Conservation (phyloP, 2,329 filamentous ascomycete genomes). For the Ophiocordyceps camponoti-rufipedis region DNA sequence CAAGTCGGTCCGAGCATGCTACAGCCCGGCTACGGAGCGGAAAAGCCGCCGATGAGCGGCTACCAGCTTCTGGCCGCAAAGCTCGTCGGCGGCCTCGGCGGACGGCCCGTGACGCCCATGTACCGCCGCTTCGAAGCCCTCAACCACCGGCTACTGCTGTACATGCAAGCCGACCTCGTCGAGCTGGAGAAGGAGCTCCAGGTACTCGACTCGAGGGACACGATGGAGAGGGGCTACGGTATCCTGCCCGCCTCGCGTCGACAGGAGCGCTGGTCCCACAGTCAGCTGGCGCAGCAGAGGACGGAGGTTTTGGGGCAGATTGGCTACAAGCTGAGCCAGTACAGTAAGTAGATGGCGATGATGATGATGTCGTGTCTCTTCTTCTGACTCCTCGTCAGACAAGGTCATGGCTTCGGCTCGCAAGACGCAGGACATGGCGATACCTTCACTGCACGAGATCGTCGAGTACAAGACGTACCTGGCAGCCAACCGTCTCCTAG, state of each 20-base stretch:
- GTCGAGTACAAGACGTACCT: conserved; percentile 34
- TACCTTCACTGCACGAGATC: conserved; percentile 29
- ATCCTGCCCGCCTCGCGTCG: conserved; percentile 41
- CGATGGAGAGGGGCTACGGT: conserved; percentile 23
- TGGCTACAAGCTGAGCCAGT: conserved; percentile 47
- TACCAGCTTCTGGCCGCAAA: conserved; percentile 45
- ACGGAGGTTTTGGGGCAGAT: conserved; percentile 43
- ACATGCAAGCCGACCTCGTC: conserved; percentile 69
- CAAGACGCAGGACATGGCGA: conserved; percentile 27
- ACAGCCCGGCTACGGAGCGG: background rate
- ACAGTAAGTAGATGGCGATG: conserved; percentile 30
- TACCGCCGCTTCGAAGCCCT: conserved; percentile 71
- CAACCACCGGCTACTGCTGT: conserved; percentile 65
- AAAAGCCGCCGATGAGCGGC: conserved; percentile 28
- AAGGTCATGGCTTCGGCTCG: conserved; percentile 41
- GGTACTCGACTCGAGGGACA: conserved; percentile 42
- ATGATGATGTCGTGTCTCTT: background rate
- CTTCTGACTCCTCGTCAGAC: conserved; percentile 18
- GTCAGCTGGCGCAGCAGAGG: conserved; percentile 40
- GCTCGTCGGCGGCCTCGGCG: conserved; percentile 15
- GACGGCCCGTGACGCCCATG: conserved; percentile 33
- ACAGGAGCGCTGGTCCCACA: conserved; percentile 31
- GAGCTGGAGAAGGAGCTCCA: conserved; percentile 67
- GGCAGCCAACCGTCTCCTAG: conserved; percentile 31
- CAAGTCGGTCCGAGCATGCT: background rate